These are phyloP conservation scores for Austroboletus eburneus DNA, from an alignment of 768 basidiomycete species.

Conservation along the genomic window DNA sequence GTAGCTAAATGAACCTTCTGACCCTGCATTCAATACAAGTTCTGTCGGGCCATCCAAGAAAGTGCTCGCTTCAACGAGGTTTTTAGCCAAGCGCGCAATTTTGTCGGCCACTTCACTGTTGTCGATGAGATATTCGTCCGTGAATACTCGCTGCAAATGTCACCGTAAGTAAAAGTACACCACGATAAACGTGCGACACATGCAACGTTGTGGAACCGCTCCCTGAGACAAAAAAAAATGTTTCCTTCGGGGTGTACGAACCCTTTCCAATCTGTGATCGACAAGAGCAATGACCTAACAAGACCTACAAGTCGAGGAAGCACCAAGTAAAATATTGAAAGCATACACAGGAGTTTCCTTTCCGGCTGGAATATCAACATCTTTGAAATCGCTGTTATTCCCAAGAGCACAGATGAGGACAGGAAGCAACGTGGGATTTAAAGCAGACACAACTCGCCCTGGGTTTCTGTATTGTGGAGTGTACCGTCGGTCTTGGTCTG, in stretches of 20 bases:
- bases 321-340: background rate
- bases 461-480: background rate
- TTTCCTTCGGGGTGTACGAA: background rate
- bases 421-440: too few species aligned
- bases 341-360: background rate
- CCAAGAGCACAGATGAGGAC: too few species aligned
- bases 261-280: background rate
- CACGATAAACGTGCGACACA: background rate
- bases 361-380: background rate
- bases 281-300: background rate
- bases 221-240: background rate
- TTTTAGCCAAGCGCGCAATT: background rate
- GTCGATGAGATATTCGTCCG: background rate
- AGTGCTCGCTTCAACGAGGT: background rate
- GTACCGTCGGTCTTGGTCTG: background rate
- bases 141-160: background rate
- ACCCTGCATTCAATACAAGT: background rate
- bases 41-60: background rate
- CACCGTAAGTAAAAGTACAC: too few species aligned
- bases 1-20: background rate
- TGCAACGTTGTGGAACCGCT: background rate
- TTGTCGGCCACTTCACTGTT: background rate
- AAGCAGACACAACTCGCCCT: background rate
- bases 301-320: background rate
- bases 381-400: background rate